Conservation (phyloP, 169 alveolate species). For the Plasmodium gaboni region DNA sequence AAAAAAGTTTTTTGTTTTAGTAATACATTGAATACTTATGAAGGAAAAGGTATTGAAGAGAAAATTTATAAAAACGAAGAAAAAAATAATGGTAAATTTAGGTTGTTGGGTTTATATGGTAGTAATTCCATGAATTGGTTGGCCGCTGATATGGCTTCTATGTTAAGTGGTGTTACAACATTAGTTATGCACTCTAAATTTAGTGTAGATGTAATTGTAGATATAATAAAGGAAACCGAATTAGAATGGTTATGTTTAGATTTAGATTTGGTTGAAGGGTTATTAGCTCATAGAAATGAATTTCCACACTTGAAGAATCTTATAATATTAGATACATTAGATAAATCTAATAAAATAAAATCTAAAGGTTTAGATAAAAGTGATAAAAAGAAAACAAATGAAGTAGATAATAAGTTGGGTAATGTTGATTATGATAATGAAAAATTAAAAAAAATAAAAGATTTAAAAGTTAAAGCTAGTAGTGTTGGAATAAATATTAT, state of each 20-base stretch:
- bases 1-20: neutral
- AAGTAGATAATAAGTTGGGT: conserved; percentile 3
- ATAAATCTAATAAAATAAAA: neutral
- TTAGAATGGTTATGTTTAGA: conserved; percentile 63
- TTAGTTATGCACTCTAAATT: conserved; percentile 64
- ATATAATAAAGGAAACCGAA: conserved; percentile 33
- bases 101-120: conserved; percentile 51
- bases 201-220: conserved; percentile 29
- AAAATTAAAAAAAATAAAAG: neutral
- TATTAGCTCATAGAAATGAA: conserved; percentile 3
- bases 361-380: neutral
- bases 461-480: neutral
- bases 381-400: neutral
- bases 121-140: conserved; percentile 53
- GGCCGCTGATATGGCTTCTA: conserved; percentile 14
- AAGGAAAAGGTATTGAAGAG: conserved; percentile 45
- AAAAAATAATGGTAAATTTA: conserved; percentile 31
- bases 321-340: conserved; percentile 19
- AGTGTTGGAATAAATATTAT: neutral
- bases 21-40: conserved; percentile 1
- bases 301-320: conserved; percentile 41
- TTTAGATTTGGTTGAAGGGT: conserved; percentile 3
- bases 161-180: conserved; percentile 29
- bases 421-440: neutral
- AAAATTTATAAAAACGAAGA: conserved; percentile 22